Base-by-base conservation (phyloP, 768 basidiomycete species). In the Boletus rubescentipes region DNA sequence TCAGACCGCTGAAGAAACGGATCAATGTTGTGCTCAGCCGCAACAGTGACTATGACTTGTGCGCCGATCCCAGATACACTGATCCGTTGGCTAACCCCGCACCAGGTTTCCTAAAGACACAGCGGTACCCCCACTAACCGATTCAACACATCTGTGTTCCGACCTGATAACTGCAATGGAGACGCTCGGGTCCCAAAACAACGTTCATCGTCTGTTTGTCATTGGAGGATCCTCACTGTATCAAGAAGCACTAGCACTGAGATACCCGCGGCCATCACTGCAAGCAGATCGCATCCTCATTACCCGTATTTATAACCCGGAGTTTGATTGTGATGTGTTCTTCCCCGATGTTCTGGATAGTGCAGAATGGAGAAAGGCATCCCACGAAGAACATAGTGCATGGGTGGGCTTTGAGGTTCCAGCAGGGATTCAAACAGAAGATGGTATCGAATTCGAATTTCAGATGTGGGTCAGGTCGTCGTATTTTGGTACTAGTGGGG, bases 201-300 rank as follows among this genome's bases (percentile, higher is more conserved):
- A 60, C 18, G 65, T 83, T 39, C 72, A 90, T 63, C 81, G 84
- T 51, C 71, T 74, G 29, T 98, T 98, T 75, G 74, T 98, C 60
- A 97, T 97, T 31, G 97, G 97, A 31, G 97, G 97, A n/a, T 84
- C 91, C 8, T 82, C 86, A 31, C 72, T 98, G 26, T 97, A 97
- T 77, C 72, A 76, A 34, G 84, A 87, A 54, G 76, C 85, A 12
- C 79, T 97, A 34, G 59, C 61, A 8, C 57, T 68, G 7, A 69
- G 71, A 15, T 23, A 51, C 48, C 47, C 53, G 9, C 64, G 64
- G 15, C 59, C 70, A 3, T 75, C 75, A 20, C 72, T 79, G 53
- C 64, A 52, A 34, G 89, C 90, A 36, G 84, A 94, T 67, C 86
- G 93, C 36, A 77, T 98, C 61, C 82, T 99, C 57, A 78, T 99